Evolutionary conservation across 805 yeast genomes (phyloP), one percentile per base, ranked within the genome.

Genomic region (Pichia californica): DNA sequence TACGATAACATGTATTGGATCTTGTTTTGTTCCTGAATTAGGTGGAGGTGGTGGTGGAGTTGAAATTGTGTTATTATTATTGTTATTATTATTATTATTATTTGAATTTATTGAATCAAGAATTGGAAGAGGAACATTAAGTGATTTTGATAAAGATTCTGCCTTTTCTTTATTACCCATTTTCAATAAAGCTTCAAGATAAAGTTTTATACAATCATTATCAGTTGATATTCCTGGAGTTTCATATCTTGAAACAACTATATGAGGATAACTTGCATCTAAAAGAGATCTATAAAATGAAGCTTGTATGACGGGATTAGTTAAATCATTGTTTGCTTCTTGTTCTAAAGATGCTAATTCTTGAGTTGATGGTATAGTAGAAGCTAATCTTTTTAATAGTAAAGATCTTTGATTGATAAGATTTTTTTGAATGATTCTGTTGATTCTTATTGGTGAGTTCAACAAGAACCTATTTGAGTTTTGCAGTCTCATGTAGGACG

Each of bases 1-100:
- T 16, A 93, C 85, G 15, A 91, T 75, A n/a, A 93, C 99, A 63
- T 91, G 96, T 31, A 93, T 74, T 2, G 99, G 99, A 49, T 87
- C 95, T 46, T 75, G 64, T 44, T 82, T 74, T 2, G 87, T 66
- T 1, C 95, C 95, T 53, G 62, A 27, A 48, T 57, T 52, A n/a
- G n/a, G n/a, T n/a, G n/a, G n/a, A n/a, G n/a, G n/a, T n/a, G n/a
- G n/a, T n/a, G n/a, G n/a, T 26, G 27, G 13, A 25, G 30, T 18
- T n/a, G n/a, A 8, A 18, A 26, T 18, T 25, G 34, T 21, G 9
- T 31, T 38, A 27, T 7, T 7, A 32, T 23, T n/a, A 13, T 7
- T 8, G 15, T 26, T 37, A 31, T 13, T 7, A 37, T 20, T 14
- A 11, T 13, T 15, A 16, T 5, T n/a, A 16, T 19, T 20, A 27